A percentile compares a stretch with the other conserved stretches of the same genome.
Conservation (phyloP, 2,329 filamentous ascomycete species). For the Claviceps citrina region DNA sequence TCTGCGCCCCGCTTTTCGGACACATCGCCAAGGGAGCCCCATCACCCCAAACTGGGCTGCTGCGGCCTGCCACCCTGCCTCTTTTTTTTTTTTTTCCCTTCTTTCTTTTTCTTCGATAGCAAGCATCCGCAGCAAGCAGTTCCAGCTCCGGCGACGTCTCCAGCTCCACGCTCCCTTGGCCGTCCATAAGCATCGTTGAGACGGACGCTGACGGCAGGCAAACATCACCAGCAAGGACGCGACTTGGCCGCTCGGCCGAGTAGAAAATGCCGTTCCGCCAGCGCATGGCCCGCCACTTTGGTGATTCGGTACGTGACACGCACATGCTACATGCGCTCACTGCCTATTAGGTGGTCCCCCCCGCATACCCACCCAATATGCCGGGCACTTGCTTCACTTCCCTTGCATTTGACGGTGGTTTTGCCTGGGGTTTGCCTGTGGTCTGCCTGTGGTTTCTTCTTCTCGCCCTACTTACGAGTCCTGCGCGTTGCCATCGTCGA, state of each 20-base stretch:
- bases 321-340: no score
- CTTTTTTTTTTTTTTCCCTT: background rate
- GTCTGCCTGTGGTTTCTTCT: no score
- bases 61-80: no score
- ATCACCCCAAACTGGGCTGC: no score
- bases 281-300: constrained; percentile 31
- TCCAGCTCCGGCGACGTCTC: constrained; percentile 5
- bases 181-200: constrained; percentile 1
- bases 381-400: no score
- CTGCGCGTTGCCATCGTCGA: no score
- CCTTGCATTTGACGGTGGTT: no score
- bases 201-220: background rate
- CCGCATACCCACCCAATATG: no score
- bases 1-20: constrained; percentile 4
- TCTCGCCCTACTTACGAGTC: no score
- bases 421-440: no score
- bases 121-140: no score
- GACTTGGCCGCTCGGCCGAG: background rate
- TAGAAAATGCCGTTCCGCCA: constrained; percentile 23
- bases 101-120: background rate
- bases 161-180: background rate
- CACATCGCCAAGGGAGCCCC: constrained; percentile 1
- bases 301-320: constrained; percentile 27
- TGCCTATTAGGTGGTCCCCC: no score
- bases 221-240: constrained; percentile 1